Conservation (phyloP, 2,329 filamentous ascomycete species). For the Curvularia hawaiiensis region DNA sequence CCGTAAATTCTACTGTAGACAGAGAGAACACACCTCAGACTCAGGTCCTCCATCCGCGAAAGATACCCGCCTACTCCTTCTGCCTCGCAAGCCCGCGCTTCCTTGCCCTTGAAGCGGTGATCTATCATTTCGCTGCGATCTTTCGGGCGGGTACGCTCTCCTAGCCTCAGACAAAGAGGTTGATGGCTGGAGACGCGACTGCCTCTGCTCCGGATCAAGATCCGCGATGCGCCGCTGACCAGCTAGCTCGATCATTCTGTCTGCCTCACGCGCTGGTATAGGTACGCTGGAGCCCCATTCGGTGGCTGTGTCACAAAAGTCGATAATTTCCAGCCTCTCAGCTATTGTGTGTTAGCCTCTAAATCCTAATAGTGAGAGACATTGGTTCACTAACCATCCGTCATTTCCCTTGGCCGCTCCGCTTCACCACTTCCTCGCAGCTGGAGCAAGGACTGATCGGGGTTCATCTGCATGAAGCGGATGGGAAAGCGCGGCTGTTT, state of each 20-base stretch:
- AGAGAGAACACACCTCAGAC: background rate
- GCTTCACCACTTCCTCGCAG: background rate
- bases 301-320: slow-evolving; percentile 34
- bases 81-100: background rate
- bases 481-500: slow-evolving; percentile 27
- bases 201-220: background rate
- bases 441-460: slow-evolving; percentile 9
- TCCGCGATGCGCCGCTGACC: slow-evolving; percentile 25
- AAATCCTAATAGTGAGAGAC: background rate
- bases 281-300: slow-evolving; percentile 37
- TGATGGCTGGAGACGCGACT: background rate
- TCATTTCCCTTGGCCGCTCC: slow-evolving; percentile 11
- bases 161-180: background rate
- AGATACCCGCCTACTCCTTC: background rate
- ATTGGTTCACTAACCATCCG: slow-evolving; percentile 20
- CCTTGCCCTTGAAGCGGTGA: background rate
- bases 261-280: slow-evolving; percentile 25
- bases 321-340: slow-evolving; percentile 23
- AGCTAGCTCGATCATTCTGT: slow-evolving; percentile 27
- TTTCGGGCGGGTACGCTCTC: background rate
- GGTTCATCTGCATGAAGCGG: slow-evolving; percentile 32
- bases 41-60: background rate
- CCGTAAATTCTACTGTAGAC: background rate
- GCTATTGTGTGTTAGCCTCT: slow-evolving; percentile 2
- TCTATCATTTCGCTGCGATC: background rate